Evolutionary conservation across 2,329 filamentous ascomycete species (phyloP).

Genomic region (Neodidymelliopsis sp.): DNA sequence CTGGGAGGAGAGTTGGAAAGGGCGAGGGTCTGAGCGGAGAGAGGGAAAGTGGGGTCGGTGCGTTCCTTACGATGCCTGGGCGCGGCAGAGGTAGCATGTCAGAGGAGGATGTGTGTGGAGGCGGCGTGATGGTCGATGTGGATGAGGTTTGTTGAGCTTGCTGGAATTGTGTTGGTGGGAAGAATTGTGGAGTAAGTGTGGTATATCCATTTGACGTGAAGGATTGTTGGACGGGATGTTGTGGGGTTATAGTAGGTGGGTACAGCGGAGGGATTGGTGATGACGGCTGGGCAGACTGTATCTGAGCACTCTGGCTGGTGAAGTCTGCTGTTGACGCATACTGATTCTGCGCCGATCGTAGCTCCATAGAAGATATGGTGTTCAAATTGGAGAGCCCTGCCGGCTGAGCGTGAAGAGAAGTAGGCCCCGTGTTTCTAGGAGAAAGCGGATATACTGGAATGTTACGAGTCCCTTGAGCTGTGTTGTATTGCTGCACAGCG

Average conservation of each 20-base stretch:
- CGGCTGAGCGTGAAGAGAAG: no score
- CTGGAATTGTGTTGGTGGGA: not conserved
- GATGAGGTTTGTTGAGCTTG: not conserved
- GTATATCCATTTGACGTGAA: no score
- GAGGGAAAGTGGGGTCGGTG: conserved; percentile 16
- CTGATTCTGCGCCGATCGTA: not conserved
- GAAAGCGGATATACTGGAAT: conserved; percentile 3
- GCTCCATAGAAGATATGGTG: not conserved
- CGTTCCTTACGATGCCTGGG: conserved; percentile 24
- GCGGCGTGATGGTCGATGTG: not conserved
- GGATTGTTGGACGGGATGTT: not conserved
- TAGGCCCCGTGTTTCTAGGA: not conserved
- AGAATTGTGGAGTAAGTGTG: no score
- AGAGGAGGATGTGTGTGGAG: not conserved
- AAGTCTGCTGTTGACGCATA: not conserved
- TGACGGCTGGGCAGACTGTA: no score
- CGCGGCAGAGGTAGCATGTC: conserved; percentile 9
- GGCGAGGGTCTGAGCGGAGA: conserved; percentile 11
- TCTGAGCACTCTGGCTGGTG: not conserved
- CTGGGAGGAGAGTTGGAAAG: conserved; percentile 16
- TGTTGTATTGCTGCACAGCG: not conserved
- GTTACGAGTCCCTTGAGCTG: not conserved
- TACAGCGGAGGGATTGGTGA: not conserved
- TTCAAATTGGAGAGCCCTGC: not conserved
- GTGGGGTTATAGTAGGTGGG: not conserved